A percentile compares a stretch with the other conserved stretches of the same genome.
Evolutionary conservation across 1,284 basidiomycete species (phyloP).

Genomic region (Mycena citricolor): DNA sequence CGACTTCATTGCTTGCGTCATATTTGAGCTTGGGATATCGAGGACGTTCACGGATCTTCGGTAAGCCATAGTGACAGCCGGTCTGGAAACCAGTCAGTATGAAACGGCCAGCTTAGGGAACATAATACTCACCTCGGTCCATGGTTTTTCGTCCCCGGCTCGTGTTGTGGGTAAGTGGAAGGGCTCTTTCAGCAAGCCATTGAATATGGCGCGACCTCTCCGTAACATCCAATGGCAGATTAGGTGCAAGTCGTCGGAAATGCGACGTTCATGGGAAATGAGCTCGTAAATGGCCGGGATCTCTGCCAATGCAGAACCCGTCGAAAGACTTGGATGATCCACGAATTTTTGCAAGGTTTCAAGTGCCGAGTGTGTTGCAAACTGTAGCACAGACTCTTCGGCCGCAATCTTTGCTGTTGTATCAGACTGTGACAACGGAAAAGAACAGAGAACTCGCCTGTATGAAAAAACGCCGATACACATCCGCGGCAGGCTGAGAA

Average conservation of each 20-base stretch:
- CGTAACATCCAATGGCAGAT: background rate
- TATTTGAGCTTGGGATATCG: slow-evolving; percentile 24
- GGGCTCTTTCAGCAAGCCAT: background rate
- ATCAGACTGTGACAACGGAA: too few species aligned
- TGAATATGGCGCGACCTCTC: background rate
- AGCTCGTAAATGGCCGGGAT: background rate
- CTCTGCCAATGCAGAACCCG: slow-evolving; percentile 2
- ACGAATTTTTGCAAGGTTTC: slow-evolving; percentile 18
- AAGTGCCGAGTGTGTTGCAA: slow-evolving; percentile 18
- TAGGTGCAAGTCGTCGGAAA: background rate
- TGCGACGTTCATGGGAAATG: background rate
- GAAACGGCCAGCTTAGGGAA: background rate
- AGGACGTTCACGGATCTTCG: slow-evolving; percentile 27
- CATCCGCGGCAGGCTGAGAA: background rate
- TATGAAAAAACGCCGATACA: background rate
- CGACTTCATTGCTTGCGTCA: slow-evolving; percentile 16
- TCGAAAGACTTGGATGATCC: slow-evolving; percentile 5
- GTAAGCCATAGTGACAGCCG: slow-evolving; percentile 28
- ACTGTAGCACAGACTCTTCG: slow-evolving; percentile 28
- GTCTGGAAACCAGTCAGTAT: slow-evolving; percentile 22
- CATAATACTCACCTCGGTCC: background rate
- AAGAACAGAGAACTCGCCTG: background rate
- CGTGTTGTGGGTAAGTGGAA: too few species aligned
- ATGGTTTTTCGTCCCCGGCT: background rate
- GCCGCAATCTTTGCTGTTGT: slow-evolving; percentile 21